Evolutionary conservation across 495 filamentous ascomycete species (phyloP).

Genomic region (Podospora fimiseda): DNA sequence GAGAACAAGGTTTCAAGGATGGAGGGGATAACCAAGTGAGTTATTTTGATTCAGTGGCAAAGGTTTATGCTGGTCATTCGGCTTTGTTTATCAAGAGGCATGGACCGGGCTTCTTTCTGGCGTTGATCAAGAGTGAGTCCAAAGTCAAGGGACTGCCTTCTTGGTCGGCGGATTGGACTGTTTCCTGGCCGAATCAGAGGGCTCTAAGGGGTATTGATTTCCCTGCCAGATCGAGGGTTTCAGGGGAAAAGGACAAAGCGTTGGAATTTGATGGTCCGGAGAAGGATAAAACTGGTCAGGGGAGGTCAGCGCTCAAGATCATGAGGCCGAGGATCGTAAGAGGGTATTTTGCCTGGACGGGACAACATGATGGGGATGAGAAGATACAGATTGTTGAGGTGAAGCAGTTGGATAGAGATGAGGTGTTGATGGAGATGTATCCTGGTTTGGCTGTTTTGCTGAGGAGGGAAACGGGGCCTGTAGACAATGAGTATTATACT

Average conservation of each 20-base stretch:
- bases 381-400: conserved; percentile 1
- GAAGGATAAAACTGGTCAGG: neutral
- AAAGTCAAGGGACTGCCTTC: conserved; percentile 7
- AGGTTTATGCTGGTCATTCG: conserved; percentile 9
- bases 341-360: conserved; percentile 13
- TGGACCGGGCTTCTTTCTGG: conserved; percentile 15
- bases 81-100: conserved; percentile 10
- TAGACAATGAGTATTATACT: conserved; percentile 3
- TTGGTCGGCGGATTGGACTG: conserved; percentile 17
- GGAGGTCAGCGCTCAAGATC: conserved; percentile 2
- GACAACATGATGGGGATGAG: conserved; percentile 7
- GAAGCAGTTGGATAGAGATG: conserved; percentile 14
- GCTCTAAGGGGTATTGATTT: conserved; percentile 4
- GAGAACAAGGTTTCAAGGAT: neutral
- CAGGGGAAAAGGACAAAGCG: conserved; percentile 6
- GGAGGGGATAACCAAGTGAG: too few relatives aligned
- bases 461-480: conserved; percentile 1
- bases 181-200: conserved; percentile 13
- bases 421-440: conserved; percentile 18
- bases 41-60: conserved; percentile 3
- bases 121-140: conserved; percentile 10
- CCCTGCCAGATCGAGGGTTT: neutral
- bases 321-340: conserved; percentile 10
- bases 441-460: conserved; percentile 15
- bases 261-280: neutral